Percentiles rank a stretch among this genome's conserved stretches.
Conservation (phyloP, 306 rosid genomes). For the Cicer cuneatum region DNA sequence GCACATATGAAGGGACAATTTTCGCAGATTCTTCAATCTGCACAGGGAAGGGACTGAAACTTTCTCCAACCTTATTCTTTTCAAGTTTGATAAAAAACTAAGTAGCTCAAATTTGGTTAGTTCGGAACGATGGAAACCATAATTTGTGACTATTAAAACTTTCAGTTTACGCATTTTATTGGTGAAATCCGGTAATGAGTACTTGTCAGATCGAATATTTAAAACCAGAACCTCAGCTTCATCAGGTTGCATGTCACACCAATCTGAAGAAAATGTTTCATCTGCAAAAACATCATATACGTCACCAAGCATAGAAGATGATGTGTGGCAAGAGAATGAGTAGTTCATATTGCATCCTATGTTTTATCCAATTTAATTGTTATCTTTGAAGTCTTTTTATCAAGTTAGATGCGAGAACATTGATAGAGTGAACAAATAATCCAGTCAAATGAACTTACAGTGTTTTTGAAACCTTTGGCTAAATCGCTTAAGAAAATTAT, state of each 20-base stretch:
- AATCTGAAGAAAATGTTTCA: conserved; percentile 51
- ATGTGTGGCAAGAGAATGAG: neutral
- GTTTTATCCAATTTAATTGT: neutral
- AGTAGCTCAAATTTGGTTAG: conserved; percentile 52
- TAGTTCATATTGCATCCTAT: neutral
- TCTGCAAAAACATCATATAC: conserved; percentile 55
- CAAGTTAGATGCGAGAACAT: neutral
- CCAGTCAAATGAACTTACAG: neutral
- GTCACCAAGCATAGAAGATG: neutral
- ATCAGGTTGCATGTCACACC: conserved; percentile 58
- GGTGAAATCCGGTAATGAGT: conserved; percentile 57
- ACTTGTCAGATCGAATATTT: conserved; percentile 51
- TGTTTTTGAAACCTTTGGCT: neutral
- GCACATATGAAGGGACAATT: conserved; percentile 58
- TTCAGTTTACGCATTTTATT: conserved; percentile 56
- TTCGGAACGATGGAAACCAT: conserved; percentile 51
- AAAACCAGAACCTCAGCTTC: conserved; percentile 65
- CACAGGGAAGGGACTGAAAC: conserved; percentile 51
- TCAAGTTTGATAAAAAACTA: conserved; percentile 46
- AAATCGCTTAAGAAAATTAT: neutral
- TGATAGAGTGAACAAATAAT: neutral
- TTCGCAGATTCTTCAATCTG: conserved; percentile 44
- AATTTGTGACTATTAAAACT: conserved; percentile 62
- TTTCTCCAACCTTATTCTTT: conserved; percentile 62
- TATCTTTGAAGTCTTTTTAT: no score